These are phyloP conservation scores for Tricharina praecox DNA, from an alignment of 495 filamentous ascomycete species.

Conservation along the genomic window DNA sequence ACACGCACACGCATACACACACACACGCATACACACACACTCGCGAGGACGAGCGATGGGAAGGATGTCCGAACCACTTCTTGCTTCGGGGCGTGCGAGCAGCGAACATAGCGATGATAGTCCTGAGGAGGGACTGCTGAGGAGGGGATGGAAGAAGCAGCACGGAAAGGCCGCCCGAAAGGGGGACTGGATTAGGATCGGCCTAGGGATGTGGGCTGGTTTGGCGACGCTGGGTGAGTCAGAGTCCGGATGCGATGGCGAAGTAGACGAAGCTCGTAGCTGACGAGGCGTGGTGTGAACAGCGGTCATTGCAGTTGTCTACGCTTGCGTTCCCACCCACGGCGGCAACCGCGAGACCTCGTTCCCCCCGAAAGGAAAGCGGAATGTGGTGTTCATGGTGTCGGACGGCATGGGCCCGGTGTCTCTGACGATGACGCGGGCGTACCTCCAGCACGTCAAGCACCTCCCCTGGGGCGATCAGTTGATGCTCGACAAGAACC, in stretches of 20 bases:
- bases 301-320: slow-evolving; percentile 46
- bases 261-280: slow-evolving; percentile 25
- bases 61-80: background rate
- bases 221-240: slow-evolving; percentile 59
- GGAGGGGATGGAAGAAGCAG: background rate
- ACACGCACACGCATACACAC: no score
- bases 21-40: no score
- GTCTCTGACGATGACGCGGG: slow-evolving; percentile 66
- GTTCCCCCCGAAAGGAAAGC: slow-evolving; percentile 50
- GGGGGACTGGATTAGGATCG: slow-evolving; percentile 45
- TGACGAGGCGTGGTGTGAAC: slow-evolving; percentile 54
- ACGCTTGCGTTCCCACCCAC: no score
- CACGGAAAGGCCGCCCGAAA: background rate
- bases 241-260: slow-evolving; percentile 36
- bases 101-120: slow-evolving; percentile 2
- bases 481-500: slow-evolving; percentile 63
- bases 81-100: slow-evolving; percentile 1
- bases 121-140: slow-evolving; percentile 3
- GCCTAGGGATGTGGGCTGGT: slow-evolving; percentile 71
- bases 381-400: slow-evolving; percentile 96
- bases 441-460: slow-evolving; percentile 53
- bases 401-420: slow-evolving; percentile 93
- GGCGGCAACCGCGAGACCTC: slow-evolving; percentile 17
- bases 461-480: slow-evolving; percentile 51
- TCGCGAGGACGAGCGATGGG: background rate